phyloP scores from a whole-genome alignment of 306 rosid species.

The Rosa persica region DNA sequence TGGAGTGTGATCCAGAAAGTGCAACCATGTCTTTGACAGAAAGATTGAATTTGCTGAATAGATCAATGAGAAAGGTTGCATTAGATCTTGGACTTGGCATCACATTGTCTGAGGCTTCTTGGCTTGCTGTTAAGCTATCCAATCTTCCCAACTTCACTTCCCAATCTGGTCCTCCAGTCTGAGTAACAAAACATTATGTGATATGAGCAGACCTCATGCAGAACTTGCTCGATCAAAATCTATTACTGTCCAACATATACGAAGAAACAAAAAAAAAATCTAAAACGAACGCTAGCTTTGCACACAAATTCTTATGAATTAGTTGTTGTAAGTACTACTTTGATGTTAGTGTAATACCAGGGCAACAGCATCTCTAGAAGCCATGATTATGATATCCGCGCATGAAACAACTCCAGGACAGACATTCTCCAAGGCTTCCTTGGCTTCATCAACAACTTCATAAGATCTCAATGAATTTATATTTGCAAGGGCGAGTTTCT shows the following conservation, averaged over 20 bases:
- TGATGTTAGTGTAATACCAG: slow-evolving; percentile 35
- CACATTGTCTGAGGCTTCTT: slow-evolving; percentile 58
- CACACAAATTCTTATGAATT: neutral
- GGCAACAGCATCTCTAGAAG: slow-evolving; percentile 78
- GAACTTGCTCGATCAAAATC: neutral
- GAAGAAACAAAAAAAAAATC: neutral
- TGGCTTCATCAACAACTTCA: slow-evolving; percentile 68
- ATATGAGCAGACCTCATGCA: neutral
- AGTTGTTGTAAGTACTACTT: neutral
- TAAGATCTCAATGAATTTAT: slow-evolving; percentile 75
- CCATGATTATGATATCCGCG: slow-evolving; percentile 81
- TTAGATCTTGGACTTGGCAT: slow-evolving; percentile 95
- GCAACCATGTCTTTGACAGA: slow-evolving; percentile 66
- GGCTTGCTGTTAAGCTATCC: slow-evolving; percentile 69
- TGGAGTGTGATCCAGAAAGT: slow-evolving; percentile 85
- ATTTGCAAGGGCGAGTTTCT: slow-evolving; percentile 70
- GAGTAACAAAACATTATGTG: slow-evolving; percentile 8
- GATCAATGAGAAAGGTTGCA: slow-evolving; percentile 61
- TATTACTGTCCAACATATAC: neutral
- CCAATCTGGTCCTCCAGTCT: slow-evolving; percentile 94
- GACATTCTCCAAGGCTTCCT: slow-evolving; percentile 55
- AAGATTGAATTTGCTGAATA: slow-evolving; percentile 50
- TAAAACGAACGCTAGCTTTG: neutral
- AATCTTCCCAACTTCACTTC: slow-evolving; percentile 74
- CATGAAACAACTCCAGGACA: slow-evolving; percentile 87